These are phyloP conservation scores for Eutrema heterophyllum DNA, from an alignment of 345 rosid genomes.

Conservation along the genomic window DNA sequence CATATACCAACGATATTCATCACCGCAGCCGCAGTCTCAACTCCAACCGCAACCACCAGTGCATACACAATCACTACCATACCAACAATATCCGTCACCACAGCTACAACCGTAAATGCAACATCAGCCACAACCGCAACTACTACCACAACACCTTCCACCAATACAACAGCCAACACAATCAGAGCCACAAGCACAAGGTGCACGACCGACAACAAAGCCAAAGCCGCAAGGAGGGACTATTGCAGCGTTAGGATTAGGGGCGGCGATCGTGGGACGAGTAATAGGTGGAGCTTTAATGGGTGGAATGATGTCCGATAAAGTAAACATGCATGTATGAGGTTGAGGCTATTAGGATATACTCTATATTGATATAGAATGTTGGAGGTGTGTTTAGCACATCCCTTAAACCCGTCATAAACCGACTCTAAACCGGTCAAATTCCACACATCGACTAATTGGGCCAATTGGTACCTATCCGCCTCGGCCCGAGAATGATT, in stretches of 20 bases:
- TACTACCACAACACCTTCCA: not conserved
- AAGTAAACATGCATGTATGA: not conserved
- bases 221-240: slow-evolving; percentile 28
- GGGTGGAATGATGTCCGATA: slow-evolving; percentile 56
- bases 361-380: too few relatives aligned
- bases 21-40: not conserved
- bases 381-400: too few relatives aligned
- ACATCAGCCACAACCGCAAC: not conserved
- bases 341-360: too few relatives aligned
- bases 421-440: too few relatives aligned
- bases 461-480: too few relatives aligned
- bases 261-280: slow-evolving; percentile 56
- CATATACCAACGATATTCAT: too few relatives aligned
- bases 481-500: too few relatives aligned
- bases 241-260: slow-evolving; percentile 40
- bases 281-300: slow-evolving; percentile 56
- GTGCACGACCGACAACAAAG: not conserved
- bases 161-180: not conserved
- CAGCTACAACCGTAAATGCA: too few relatives aligned
- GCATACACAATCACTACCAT: not conserved
- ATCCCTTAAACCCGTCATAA: too few relatives aligned
- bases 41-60: not conserved
- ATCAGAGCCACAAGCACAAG: not conserved
- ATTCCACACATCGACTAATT: too few relatives aligned
- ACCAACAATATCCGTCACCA: not conserved